These are phyloP conservation scores for Mortierella sp. DNA, from an alignment of 371 early-diverging fungal species.

Conservation along the genomic window DNA sequence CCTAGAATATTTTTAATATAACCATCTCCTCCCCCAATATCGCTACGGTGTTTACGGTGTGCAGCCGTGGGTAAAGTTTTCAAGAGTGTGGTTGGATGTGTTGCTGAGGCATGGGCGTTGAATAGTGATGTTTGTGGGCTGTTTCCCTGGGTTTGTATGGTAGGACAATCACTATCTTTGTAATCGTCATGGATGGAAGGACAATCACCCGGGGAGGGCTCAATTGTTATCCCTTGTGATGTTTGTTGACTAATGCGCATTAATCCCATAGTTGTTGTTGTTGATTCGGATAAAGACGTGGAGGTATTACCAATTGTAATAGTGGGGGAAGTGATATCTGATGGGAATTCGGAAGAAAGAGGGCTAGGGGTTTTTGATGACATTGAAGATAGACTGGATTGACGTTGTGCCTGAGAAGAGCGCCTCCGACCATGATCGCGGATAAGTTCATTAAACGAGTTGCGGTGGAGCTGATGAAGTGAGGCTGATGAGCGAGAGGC, in stretches of 20 bases:
- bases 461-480: slow-evolving; percentile 29
- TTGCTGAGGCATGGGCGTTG: not conserved
- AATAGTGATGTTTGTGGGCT: not conserved
- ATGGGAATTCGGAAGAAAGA: not conserved
- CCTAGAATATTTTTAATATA: slow-evolving; percentile 31
- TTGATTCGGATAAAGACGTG: not conserved
- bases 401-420: slow-evolving; percentile 12
- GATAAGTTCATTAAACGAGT: slow-evolving; percentile 35
- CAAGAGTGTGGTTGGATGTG: not conserved
- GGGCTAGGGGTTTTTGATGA: not conserved
- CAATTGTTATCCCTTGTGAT: not conserved
- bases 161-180: not conserved
- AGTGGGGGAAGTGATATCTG: not conserved
- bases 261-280: slow-evolving; percentile 13
- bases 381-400: slow-evolving; percentile 3
- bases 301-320: not conserved
- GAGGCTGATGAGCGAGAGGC: slow-evolving; percentile 14
- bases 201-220: not conserved
- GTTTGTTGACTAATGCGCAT: not conserved
- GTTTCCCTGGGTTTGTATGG: not conserved
- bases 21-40: slow-evolving; percentile 12
- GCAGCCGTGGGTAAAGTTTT: not conserved
- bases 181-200: slow-evolving; percentile 2
- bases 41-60: slow-evolving; percentile 32
- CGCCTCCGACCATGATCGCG: slow-evolving; percentile 25